These are phyloP conservation scores for Picea abies DNA, from an alignment of 83 land plant genomes.

Conservation along the genomic window DNA sequence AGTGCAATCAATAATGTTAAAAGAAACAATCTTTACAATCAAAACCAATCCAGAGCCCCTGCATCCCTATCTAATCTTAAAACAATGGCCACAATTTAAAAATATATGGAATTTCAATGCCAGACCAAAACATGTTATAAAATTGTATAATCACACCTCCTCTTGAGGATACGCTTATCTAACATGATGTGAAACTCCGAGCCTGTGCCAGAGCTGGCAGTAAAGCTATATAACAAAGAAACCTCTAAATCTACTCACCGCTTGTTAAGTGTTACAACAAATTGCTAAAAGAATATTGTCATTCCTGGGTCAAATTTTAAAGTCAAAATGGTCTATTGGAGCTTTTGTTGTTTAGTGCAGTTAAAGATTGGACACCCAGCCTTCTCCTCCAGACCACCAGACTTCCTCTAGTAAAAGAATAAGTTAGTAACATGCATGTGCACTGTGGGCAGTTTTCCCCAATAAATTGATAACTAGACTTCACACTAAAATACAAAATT, in stretches of 20 bases:
- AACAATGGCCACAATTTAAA: slow-evolving; percentile 5
- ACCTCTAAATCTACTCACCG: neutral
- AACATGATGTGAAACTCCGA: neutral
- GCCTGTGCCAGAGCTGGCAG: neutral
- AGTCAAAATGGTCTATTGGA: neutral
- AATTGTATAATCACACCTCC: neutral
- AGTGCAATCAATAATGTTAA: no score
- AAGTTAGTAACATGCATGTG: neutral
- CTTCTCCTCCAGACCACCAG: no score
- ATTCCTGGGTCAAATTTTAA: slow-evolving; percentile 10
- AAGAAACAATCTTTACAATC: neutral
- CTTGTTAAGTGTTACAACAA: neutral
- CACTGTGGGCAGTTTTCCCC: neutral
- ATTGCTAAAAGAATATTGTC: slow-evolving; percentile 1
- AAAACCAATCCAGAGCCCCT: neutral
- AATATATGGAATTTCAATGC: slow-evolving; percentile 8
- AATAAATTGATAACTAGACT: slow-evolving; percentile 1
- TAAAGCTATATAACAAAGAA: neutral
- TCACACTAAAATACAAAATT: neutral
- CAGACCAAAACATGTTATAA: neutral
- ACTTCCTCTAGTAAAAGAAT: neutral
- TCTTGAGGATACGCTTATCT: neutral
- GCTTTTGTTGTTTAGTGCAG: slow-evolving; percentile 9
- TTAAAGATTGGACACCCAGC: neutral
- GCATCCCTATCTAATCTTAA: slow-evolving; percentile 9